Conservation (phyloP, 331 rosid genomes). For the Spiraea crenata region DNA sequence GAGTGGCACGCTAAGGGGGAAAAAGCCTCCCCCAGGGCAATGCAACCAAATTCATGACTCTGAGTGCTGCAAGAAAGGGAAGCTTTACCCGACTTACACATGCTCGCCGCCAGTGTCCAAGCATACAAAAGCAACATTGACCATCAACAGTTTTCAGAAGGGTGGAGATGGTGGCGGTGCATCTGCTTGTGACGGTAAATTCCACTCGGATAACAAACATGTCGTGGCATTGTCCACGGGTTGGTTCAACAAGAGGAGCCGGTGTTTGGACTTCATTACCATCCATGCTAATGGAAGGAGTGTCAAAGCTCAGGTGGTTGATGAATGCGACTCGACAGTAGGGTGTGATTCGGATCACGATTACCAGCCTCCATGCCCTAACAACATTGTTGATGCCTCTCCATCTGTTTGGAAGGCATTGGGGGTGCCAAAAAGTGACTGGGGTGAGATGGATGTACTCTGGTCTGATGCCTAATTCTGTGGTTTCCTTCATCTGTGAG, state of each 20-base stretch:
- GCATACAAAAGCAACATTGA: slow-evolving; percentile 33
- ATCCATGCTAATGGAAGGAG: slow-evolving; percentile 37
- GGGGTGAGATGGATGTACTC: slow-evolving; percentile 33
- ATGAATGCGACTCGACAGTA: slow-evolving; percentile 41
- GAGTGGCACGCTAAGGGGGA: slow-evolving; percentile 38
- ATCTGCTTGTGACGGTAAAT: slow-evolving; percentile 36
- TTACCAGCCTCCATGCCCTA: slow-evolving; percentile 52
- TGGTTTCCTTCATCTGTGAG: not conserved
- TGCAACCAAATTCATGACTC: slow-evolving; percentile 37
- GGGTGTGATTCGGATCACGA: slow-evolving; percentile 50
- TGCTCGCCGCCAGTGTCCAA: slow-evolving; percentile 31
- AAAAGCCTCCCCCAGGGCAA: slow-evolving; percentile 29
- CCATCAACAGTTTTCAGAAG: slow-evolving; percentile 34
- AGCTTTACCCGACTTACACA: slow-evolving; percentile 29
- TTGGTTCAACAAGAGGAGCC: slow-evolving; percentile 33
- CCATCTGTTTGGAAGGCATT: slow-evolving; percentile 53
- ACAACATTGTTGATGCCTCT: slow-evolving; percentile 56
- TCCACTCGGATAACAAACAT: slow-evolving; percentile 23
- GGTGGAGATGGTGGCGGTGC: slow-evolving; percentile 41
- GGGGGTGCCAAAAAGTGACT: slow-evolving; percentile 22
- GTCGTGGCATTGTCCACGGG: slow-evolving; percentile 37
- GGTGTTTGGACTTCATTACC: slow-evolving; percentile 32
- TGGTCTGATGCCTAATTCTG: slow-evolving; percentile 34
- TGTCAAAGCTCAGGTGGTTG: slow-evolving; percentile 47
- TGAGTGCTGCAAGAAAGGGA: slow-evolving; percentile 34